Evolutionary conservation across 2,329 filamentous ascomycete species (phyloP).

Genomic region (Cryphonectria carpinicola): DNA sequence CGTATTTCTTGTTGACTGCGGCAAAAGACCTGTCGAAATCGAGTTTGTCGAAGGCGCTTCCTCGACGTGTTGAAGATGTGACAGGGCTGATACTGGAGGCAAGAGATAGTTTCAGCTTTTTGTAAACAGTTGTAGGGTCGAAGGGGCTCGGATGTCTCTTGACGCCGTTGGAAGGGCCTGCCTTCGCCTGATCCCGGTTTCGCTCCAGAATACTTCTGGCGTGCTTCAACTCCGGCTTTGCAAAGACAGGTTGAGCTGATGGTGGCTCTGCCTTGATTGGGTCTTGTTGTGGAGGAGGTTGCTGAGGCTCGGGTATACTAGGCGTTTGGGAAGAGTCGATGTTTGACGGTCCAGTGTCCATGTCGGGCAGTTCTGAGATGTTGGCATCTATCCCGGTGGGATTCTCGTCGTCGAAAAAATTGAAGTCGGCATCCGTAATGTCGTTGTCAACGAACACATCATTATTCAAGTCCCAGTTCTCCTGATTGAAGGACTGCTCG

Average conservation of each 20-base stretch:
- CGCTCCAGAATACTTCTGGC: conserved; percentile 54
- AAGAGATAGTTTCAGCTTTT: conserved; percentile 57
- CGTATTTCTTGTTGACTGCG: conserved; percentile 62
- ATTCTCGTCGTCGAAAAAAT: conserved; percentile 72
- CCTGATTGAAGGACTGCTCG: conserved; percentile 52
- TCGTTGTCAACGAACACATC: conserved; percentile 74
- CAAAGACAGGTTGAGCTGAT: conserved; percentile 47
- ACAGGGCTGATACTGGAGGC: conserved; percentile 31
- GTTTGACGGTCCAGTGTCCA: conserved; percentile 30
- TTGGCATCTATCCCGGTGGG: conserved; percentile 48
- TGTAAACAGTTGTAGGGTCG: conserved; percentile 61
- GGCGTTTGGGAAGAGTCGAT: conserved; percentile 27
- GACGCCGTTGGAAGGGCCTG: conserved; percentile 37
- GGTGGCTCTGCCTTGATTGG: conserved; percentile 18
- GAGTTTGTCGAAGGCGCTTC: conserved; percentile 58
- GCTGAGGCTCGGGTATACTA: conserved; percentile 31
- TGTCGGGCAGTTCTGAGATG: conserved; percentile 38
- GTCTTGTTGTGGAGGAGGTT: conserved; percentile 28
- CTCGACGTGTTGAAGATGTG: conserved; percentile 39
- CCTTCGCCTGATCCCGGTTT: conserved; percentile 37
- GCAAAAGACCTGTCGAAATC: conserved; percentile 58
- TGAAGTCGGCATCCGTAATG: conserved; percentile 83
- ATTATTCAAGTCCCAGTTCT: conserved; percentile 67
- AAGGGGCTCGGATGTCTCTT: conserved; percentile 63
- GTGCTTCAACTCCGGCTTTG: conserved; percentile 64